phyloP scores from a whole-genome alignment of 257 asterid species.

The Coffea eugenioides region DNA sequence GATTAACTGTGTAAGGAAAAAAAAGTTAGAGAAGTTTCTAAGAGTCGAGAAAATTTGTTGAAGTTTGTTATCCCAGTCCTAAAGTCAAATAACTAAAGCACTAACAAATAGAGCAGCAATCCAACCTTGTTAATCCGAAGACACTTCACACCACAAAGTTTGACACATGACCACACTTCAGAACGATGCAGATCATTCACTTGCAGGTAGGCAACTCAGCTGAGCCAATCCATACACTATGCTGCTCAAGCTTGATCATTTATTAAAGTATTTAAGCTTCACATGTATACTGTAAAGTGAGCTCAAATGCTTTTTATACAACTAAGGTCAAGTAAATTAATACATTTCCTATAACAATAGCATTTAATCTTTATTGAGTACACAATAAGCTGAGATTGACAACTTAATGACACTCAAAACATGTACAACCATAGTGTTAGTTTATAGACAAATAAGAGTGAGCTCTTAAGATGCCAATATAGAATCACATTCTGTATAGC shows the following conservation, averaged over 20 bases:
- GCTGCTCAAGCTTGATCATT: not conserved
- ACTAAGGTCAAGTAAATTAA: not conserved
- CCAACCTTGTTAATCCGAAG: not conserved
- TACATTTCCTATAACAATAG: not conserved
- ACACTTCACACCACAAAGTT: not conserved
- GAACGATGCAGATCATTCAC: not conserved
- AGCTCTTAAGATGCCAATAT: not conserved
- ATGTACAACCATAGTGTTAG: not conserved
- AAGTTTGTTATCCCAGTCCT: not conserved
- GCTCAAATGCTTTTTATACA: not conserved
- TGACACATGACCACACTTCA: not conserved
- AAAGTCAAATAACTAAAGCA: not conserved
- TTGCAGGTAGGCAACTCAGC: not conserved
- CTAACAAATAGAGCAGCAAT: not conserved
- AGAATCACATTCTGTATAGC: no score
- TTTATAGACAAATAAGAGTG: not conserved
- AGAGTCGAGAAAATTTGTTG: not conserved
- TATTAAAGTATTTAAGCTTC: not conserved
- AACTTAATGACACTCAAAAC: not conserved
- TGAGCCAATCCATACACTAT: not conserved
- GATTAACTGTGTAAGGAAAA: not conserved
- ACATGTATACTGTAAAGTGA: not conserved
- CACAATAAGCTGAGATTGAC: not conserved
- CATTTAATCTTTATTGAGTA: no score
- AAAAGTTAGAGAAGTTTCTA: not conserved